Evolutionary conservation across 768 basidiomycete species (phyloP).

Genomic region (Tulasnella sp.): DNA sequence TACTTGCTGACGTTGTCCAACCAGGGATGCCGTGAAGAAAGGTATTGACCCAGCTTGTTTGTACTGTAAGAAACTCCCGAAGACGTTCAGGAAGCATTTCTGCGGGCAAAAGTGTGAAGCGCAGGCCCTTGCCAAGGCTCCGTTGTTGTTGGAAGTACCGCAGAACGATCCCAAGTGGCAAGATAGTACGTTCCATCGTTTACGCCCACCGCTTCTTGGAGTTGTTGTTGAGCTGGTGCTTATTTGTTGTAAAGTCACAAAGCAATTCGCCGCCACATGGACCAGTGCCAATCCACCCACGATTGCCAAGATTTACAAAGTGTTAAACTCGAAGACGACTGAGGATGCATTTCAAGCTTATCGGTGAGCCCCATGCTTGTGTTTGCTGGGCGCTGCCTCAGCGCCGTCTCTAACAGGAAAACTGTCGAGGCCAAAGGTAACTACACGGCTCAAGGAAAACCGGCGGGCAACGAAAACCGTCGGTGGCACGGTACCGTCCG

Average conservation of each 20-base stretch:
- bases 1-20: neutral
- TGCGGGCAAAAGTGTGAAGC: conserved; percentile 1
- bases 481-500: conserved; percentile 7
- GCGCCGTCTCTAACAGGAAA: neutral
- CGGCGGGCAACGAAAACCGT: conserved; percentile 2
- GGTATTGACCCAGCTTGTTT: conserved; percentile 7
- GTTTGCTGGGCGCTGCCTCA: neutral
- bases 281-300: neutral
- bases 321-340: neutral
- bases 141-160: neutral
- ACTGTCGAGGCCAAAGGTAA: neutral
- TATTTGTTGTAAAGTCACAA: neutral
- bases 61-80: conserved; percentile 2
- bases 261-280: conserved; percentile 1
- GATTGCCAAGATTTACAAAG: neutral
- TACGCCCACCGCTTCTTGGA: too few relatives aligned
- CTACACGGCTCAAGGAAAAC: conserved; percentile 1
- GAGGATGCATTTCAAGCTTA: neutral
- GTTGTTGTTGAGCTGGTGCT: neutral
- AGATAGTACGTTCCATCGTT: neutral
- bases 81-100: neutral
- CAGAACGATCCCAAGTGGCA: conserved; percentile 3
- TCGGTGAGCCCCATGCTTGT: neutral
- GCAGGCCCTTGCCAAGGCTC: neutral
- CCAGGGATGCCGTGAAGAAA: neutral